Conservation (phyloP, 495 filamentous ascomycete species). For the Neurospora sp. region DNA sequence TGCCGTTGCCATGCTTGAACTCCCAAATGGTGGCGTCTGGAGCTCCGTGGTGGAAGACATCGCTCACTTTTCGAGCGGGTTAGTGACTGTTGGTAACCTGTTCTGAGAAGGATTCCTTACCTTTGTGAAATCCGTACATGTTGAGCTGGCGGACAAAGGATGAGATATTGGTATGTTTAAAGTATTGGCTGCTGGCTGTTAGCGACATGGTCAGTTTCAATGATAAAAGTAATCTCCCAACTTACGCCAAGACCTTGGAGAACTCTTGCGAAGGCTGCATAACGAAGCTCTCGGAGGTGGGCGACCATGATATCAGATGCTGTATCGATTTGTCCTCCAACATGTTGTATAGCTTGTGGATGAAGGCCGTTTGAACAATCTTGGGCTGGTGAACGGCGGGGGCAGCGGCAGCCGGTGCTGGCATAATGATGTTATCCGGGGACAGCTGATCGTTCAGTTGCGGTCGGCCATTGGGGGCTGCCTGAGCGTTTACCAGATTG, state of each 20-base stretch:
- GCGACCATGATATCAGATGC: slow-evolving; percentile 93
- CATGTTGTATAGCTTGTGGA: slow-evolving; percentile 99
- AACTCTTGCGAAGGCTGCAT: slow-evolving; percentile 97
- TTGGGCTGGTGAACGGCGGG: slow-evolving; percentile 91
- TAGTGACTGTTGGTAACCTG: background rate
- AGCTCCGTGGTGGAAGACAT: slow-evolving; percentile 95
- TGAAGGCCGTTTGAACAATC: slow-evolving; percentile 98
- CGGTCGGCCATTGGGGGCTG: slow-evolving; percentile 17
- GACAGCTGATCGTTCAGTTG: slow-evolving; percentile 19
- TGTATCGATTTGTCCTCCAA: slow-evolving; percentile 87
- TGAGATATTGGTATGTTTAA: slow-evolving; percentile 98
- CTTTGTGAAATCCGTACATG: slow-evolving; percentile 99
- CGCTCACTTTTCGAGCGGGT: slow-evolving; percentile 58
- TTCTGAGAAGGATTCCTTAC: slow-evolving; percentile 34
- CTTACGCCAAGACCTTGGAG: slow-evolving; percentile 95
- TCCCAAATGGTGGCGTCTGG: slow-evolving; percentile 96
- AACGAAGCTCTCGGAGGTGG: slow-evolving; percentile 89
- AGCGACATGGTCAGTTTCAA: background rate
- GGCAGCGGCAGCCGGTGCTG: slow-evolving; percentile 51
- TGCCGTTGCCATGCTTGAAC: slow-evolving; percentile 97
- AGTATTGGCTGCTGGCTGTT: slow-evolving; percentile 61
- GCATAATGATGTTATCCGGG: slow-evolving; percentile 28
- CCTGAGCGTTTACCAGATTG: slow-evolving; percentile 30
- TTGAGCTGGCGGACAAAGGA: slow-evolving; percentile 97
- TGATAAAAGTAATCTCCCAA: slow-evolving; percentile 6